phyloP scores from a whole-genome alignment of 768 basidiomycete genomes.

The Calocera viscosa region DNA sequence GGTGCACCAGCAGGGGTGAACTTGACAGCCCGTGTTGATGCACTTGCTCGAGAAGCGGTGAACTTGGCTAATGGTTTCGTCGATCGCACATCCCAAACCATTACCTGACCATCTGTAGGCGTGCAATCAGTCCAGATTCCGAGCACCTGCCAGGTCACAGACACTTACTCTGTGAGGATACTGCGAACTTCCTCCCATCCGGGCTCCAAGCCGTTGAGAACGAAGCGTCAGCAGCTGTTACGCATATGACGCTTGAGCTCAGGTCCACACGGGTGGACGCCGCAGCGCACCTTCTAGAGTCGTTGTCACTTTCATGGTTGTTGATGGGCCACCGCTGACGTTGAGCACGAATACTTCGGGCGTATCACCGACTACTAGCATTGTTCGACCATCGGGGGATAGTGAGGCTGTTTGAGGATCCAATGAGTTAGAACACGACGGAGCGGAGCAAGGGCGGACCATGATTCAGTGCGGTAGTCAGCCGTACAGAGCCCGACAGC shows the following conservation, averaged over 20 bases:
- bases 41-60: constrained; percentile 38
- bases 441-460: constrained; percentile 36
- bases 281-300: constrained; percentile 35
- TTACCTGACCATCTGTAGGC: constrained; percentile 51
- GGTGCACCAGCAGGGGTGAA: constrained; percentile 55
- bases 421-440: constrained; percentile 11
- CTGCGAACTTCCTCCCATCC: constrained; percentile 66
- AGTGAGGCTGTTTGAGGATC: constrained; percentile 51
- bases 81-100: constrained; percentile 72
- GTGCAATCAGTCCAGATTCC: too few species aligned
- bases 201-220: constrained; percentile 71
- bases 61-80: constrained; percentile 56
- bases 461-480: constrained; percentile 69
- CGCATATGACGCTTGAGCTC: not conserved
- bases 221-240: constrained; percentile 37
- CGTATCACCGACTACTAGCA: constrained; percentile 86
- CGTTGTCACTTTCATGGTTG: constrained; percentile 53
- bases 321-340: constrained; percentile 48
- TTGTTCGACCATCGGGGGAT: constrained; percentile 73
- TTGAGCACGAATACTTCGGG: constrained; percentile 72
- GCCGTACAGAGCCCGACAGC: constrained; percentile 41
- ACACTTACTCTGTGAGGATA: constrained; percentile 47
- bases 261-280: not conserved
- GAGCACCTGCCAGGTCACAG: too few species aligned
- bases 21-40: constrained; percentile 40